A percentile compares a stretch with the other conserved stretches of the same genome.
Evolutionary conservation across 371 early-diverging fungal species (phyloP).

Genomic region (Lichtheimia ornata): DNA sequence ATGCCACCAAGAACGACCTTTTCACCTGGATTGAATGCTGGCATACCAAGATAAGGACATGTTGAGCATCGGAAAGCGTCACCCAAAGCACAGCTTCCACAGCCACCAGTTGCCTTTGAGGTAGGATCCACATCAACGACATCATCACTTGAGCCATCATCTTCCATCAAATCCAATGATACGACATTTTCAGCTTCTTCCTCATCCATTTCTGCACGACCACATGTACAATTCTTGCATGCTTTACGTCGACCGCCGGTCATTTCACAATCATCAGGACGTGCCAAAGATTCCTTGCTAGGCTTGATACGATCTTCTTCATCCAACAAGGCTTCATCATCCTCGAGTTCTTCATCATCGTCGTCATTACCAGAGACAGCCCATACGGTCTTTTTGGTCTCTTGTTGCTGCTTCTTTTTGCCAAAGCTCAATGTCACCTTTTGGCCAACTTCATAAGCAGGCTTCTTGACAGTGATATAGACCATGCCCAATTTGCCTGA

Average conservation of each 20-base stretch:
- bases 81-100: conserved; percentile 93
- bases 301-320: conserved; percentile 86
- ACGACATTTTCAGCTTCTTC: conserved; percentile 62
- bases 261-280: conserved; percentile 72
- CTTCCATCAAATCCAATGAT: conserved; percentile 65
- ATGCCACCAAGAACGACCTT: conserved; percentile 80
- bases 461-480: conserved; percentile 71
- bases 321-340: conserved; percentile 88
- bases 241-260: conserved; percentile 82
- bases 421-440: conserved; percentile 45
- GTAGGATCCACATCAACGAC: conserved; percentile 61
- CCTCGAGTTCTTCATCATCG: conserved; percentile 79
- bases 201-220: conserved; percentile 80
- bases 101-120: conserved; percentile 56
- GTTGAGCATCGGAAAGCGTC: conserved; percentile 99
- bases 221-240: conserved; percentile 97
- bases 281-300: conserved; percentile 59
- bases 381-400: conserved; percentile 39
- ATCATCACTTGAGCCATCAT: conserved; percentile 33
- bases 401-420: conserved; percentile 51
- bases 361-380: conserved; percentile 13
- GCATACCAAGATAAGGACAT: conserved; percentile 99
- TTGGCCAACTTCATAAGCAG: conserved; percentile 84
- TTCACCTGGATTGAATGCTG: conserved; percentile 97
- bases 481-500: conserved; percentile 47